phyloP scores from a whole-genome alignment of 1,284 basidiomycete species.

The Pholiota adiposa region DNA sequence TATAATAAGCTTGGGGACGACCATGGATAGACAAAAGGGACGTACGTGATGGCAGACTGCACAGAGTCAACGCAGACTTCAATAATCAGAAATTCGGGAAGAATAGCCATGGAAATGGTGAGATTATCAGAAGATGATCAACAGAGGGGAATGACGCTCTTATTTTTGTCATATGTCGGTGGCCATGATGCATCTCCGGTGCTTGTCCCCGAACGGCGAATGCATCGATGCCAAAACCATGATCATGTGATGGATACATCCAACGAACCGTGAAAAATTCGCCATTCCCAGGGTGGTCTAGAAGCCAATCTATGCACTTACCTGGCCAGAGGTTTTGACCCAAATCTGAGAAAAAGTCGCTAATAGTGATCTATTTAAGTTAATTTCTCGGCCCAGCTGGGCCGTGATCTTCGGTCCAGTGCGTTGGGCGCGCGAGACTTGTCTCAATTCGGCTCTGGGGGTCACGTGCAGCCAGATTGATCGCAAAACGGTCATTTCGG shows the following conservation, averaged over 20 bases:
- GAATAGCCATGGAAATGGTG: background rate
- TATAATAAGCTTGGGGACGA: slow-evolving; percentile 4
- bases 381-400: no score
- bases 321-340: no score
- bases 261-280: no score
- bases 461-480: no score
- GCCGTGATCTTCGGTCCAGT: no score
- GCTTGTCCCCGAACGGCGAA: background rate
- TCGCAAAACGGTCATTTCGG: no score
- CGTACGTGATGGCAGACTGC: slow-evolving; percentile 71
- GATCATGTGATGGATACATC: slow-evolving; percentile 15
- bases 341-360: no score
- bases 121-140: slow-evolving; percentile 5
- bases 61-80: slow-evolving; percentile 85
- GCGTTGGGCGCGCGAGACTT: no score
- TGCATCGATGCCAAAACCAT: background rate
- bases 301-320: no score
- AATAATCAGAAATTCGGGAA: slow-evolving; percentile 37
- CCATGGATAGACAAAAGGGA: slow-evolving; percentile 19
- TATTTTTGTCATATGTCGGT: background rate
- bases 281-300: no score
- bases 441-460: no score
- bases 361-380: no score
- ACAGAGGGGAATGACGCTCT: background rate
- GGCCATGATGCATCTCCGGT: background rate